phyloP scores from a whole-genome alignment of 2,329 filamentous ascomycete genomes.

The Aureobasidium vineae region DNA sequence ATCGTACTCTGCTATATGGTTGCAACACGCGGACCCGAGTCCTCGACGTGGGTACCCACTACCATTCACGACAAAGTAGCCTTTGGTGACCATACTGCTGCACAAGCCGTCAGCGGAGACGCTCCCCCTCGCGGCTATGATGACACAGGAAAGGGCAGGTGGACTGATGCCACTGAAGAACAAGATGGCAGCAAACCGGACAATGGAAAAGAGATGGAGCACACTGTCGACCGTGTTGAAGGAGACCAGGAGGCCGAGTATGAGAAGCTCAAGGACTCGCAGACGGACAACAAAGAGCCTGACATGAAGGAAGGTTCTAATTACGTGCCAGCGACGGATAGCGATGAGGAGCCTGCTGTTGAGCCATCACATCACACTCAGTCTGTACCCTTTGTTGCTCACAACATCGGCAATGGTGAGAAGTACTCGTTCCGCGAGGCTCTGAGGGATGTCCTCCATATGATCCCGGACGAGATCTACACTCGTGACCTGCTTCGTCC shows the following conservation, averaged over 20 bases:
- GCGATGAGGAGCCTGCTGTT: neutral
- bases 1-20: constrained; percentile 21
- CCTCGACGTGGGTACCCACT: neutral
- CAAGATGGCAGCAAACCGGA: neutral
- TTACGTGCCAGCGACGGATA: neutral
- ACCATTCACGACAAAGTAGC: constrained; percentile 4
- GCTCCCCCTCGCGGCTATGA: neutral
- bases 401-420: constrained; percentile 20
- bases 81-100: neutral
- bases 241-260: constrained; percentile 22
- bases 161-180: neutral
- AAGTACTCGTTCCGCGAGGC: constrained; percentile 20
- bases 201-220: constrained; percentile 12
- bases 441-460: constrained; percentile 31
- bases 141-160: neutral
- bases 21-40: constrained; percentile 7
- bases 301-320: constrained; percentile 5
- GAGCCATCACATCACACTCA: constrained; percentile 15
- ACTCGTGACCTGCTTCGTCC: constrained; percentile 42
- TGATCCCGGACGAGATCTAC: constrained; percentile 39
- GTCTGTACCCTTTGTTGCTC: constrained; percentile 10
- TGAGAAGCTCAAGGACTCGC: constrained; percentile 21
- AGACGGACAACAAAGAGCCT: constrained; percentile 10
- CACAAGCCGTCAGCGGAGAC: neutral
- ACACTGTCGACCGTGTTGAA: constrained; percentile 7